A percentile compares a stretch with the other conserved stretches of the same genome.
These are phyloP conservation scores for Phialocephala subalpina DNA, from an alignment of 2,329 filamentous ascomycete genomes.

Conservation along the genomic window DNA sequence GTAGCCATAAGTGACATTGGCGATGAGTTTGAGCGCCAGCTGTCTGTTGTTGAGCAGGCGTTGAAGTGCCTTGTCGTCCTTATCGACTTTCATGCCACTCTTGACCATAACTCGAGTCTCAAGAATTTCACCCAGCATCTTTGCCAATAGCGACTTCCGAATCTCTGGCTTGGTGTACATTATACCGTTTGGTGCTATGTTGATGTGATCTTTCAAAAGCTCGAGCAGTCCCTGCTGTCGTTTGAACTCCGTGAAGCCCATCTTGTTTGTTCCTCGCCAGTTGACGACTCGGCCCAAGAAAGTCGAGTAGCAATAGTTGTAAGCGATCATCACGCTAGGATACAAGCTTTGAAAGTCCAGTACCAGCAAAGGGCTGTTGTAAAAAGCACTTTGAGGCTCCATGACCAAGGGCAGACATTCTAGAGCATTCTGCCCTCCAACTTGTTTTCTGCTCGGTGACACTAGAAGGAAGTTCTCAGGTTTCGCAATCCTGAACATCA, in stretches of 20 bases:
- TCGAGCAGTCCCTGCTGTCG: conserved; percentile 78
- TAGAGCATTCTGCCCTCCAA: conserved; percentile 91
- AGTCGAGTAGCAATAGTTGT: conserved; percentile 99
- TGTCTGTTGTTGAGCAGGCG: conserved; percentile 92
- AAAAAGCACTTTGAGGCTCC: conserved; percentile 96
- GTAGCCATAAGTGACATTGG: conserved; percentile 99
- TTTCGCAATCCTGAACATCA: conserved; percentile 99
- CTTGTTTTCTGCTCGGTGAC: conserved; percentile 90
- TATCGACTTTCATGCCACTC: conserved; percentile 92
- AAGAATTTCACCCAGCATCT: conserved; percentile 95
- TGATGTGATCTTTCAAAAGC: conserved; percentile 84
- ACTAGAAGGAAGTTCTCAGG: conserved; percentile 92
- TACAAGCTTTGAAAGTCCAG: conserved; percentile 97
- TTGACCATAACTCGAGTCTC: conserved; percentile 99
- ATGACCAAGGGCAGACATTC: conserved; percentile 96
- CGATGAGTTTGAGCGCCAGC: conserved; percentile 91
- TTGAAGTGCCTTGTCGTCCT: conserved; percentile 85
- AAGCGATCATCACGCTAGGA: conserved; percentile 98
- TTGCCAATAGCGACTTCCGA: conserved; percentile 89
- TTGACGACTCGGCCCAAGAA: conserved; percentile 85
- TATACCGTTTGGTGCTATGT: conserved; percentile 94
- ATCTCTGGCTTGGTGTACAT: conserved; percentile 90
- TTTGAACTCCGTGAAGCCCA: conserved; percentile 91
- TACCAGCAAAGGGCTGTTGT: conserved; percentile 87
- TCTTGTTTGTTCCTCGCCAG: conserved; percentile 93